Evolutionary conservation across 2,329 filamentous ascomycete genomes (phyloP), one percentile per base, ranked within the genome.

Genomic region (Reticulascus tulasneorum): DNA sequence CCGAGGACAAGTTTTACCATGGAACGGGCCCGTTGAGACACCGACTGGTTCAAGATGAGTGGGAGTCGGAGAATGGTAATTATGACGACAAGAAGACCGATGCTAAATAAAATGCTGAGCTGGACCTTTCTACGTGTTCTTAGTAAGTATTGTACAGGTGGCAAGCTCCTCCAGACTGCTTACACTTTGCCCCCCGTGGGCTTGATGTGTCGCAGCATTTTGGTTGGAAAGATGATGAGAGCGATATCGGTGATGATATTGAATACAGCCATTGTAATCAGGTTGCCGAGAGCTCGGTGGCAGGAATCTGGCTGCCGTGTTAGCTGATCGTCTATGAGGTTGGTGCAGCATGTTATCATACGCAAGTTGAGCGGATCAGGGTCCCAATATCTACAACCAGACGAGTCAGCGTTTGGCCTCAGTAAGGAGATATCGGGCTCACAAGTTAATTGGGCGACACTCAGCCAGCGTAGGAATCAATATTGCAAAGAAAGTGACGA

Each of bases 11-110:
- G 9, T 16, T 10, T 9, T 35, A 55, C 53, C 49, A 54, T 33
- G 24, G 54, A 57, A 20, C 54, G 52, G 7, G 54, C 51, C 18
- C 46, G 33, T 35, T 57, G 54, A 5, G 53, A 55, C 5, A 55
- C 45, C 6, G 51, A 47, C 37, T 50, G 27, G 28, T 47, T 52
- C 8, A 57, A 44, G 16, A 57, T 57, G 12, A 57, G 43, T 6
- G 54, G 54, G 0, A 57, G 29, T 5, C 54, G 54, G 12, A 57
- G 33, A 13, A 56, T 48, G 7, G 54, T 57, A 9, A 57, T 50
- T 16, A 47, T 46, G 2, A 57, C 52, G 9, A 57, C 22, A 4
- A 57, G 35, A 25, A 42, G 38, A 2, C 49, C 54, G 5, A 57
- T 40, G 38, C 53, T 46, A 23, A 57, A 57, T 6, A 57, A 40